Percentiles rank a stretch among this genome's conserved stretches.
Conservation (phyloP, 345 rosid genomes). For the Camelina sativa region DNA sequence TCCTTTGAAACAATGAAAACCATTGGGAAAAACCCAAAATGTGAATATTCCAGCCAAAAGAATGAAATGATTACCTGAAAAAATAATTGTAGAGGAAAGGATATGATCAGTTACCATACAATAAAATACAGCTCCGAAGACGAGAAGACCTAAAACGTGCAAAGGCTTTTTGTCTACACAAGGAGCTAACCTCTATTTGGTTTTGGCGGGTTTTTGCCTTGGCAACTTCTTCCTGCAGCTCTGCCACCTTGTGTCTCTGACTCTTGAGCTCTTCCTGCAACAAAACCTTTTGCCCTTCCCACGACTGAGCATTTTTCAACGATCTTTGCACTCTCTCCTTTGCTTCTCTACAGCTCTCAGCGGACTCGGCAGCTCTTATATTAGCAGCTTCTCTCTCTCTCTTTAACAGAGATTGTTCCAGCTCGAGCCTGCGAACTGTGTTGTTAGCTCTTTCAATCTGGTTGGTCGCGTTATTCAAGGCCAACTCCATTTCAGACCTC, state of each 20-base stretch:
- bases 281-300: conserved; percentile 75
- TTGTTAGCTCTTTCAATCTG: conserved; percentile 78
- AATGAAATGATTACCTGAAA: conserved; percentile 36
- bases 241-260: conserved; percentile 60
- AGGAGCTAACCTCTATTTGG: conserved; percentile 47
- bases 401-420: conserved; percentile 67
- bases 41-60: conserved; percentile 28
- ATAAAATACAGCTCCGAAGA: conserved; percentile 34
- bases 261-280: conserved; percentile 75
- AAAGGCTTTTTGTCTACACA: conserved; percentile 36
- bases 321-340: conserved; percentile 80
- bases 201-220: conserved; percentile 40
- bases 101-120: conserved; percentile 30
- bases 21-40: conserved; percentile 7
- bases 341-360: conserved; percentile 71
- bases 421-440: conserved; percentile 76
- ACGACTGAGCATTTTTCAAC: conserved; percentile 64
- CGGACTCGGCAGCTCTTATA: conserved; percentile 69
- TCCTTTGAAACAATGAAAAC: conserved; percentile 8
- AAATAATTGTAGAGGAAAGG: conserved; percentile 36
- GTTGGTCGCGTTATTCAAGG: conserved; percentile 74
- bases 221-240: conserved; percentile 45
- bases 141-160: conserved; percentile 36
- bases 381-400: conserved; percentile 79
- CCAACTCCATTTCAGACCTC: conserved; percentile 86